Conservation (phyloP, 768 basidiomycete species). For the Hirschioporus abietinus region DNA sequence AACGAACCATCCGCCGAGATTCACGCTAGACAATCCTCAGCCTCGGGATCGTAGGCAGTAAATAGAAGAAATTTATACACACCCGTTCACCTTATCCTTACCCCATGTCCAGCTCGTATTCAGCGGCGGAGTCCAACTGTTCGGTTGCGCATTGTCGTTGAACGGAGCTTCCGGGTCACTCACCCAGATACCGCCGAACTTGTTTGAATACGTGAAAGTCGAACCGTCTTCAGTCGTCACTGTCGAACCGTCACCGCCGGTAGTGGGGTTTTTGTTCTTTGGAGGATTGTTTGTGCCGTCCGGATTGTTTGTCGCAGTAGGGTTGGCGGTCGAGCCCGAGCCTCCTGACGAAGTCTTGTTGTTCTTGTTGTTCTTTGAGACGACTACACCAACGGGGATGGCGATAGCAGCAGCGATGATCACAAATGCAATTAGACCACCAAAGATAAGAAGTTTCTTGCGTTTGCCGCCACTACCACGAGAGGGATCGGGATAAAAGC, state of each 20-base stretch:
- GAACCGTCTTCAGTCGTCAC: conserved; percentile 62
- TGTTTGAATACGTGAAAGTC: conserved; percentile 71
- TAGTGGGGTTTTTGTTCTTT: conserved; percentile 18
- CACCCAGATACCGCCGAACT: conserved; percentile 72
- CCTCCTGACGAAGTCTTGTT: not conserved
- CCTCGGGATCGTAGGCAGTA: conserved; percentile 9
- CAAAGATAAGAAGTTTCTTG: not conserved
- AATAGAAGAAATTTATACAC: conserved; percentile 3
- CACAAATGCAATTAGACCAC: conserved; percentile 3
- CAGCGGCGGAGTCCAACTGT: conserved; percentile 35
- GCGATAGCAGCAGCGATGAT: conserved; percentile 8
- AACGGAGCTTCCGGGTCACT: conserved; percentile 32
- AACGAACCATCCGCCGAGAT: conserved; percentile 39
- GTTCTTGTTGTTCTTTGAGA: conserved; percentile 4
- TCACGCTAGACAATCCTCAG: conserved; percentile 17
- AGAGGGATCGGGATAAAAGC: not conserved
- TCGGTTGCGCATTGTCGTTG: conserved; percentile 33
- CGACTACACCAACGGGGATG: conserved; percentile 4
- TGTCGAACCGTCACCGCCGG: conserved; percentile 67
- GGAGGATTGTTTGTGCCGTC: not conserved
- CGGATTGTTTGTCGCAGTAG: not conserved
- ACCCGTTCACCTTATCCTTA: conserved; percentile 21
- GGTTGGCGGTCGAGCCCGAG: not conserved
- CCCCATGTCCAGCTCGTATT: conserved; percentile 35
- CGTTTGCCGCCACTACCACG: not conserved